Evolutionary conservation across 2,329 filamentous ascomycete species (phyloP).

Genomic region (Neocatenulostroma microsporum): DNA sequence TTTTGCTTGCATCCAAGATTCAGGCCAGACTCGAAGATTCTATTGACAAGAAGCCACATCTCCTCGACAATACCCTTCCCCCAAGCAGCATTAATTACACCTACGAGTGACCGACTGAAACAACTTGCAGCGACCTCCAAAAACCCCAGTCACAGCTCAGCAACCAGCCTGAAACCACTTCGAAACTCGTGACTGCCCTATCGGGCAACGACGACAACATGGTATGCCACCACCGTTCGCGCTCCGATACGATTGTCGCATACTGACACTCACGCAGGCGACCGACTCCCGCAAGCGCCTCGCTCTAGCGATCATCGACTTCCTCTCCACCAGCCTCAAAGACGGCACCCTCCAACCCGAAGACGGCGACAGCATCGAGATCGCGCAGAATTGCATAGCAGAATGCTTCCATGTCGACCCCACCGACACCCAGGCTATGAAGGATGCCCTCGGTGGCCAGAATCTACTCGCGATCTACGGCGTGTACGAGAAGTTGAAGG

Average conservation of each 20-base stretch:
- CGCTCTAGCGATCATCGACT: conserved; percentile 94
- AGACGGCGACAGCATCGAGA: conserved; percentile 87
- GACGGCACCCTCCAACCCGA: conserved; percentile 85
- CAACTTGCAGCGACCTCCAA: no score
- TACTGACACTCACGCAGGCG: conserved; percentile 27
- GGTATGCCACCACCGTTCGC: background rate
- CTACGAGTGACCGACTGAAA: no score
- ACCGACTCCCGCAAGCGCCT: conserved; percentile 67
- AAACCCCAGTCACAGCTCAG: no score
- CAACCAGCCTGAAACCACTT: no score
- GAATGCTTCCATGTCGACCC: conserved; percentile 94
- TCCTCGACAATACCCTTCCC: no score
- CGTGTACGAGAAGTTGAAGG: conserved; percentile 92
- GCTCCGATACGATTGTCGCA: background rate
- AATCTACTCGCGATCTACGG: conserved; percentile 85
- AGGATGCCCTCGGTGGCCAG: conserved; percentile 74
- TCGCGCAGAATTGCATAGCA: conserved; percentile 87
- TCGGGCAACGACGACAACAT: conserved; percentile 1
- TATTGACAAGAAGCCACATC: no score
- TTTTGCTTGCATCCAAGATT: no score
- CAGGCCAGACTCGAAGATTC: no score
- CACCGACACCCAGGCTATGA: conserved; percentile 62
- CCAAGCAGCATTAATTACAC: no score
- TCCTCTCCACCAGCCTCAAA: conserved; percentile 71
- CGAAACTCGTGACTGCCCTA: conserved; percentile 3